Base-by-base conservation (phyloP, 78 protist species). In the Chrysochromulina tobinii region DNA sequence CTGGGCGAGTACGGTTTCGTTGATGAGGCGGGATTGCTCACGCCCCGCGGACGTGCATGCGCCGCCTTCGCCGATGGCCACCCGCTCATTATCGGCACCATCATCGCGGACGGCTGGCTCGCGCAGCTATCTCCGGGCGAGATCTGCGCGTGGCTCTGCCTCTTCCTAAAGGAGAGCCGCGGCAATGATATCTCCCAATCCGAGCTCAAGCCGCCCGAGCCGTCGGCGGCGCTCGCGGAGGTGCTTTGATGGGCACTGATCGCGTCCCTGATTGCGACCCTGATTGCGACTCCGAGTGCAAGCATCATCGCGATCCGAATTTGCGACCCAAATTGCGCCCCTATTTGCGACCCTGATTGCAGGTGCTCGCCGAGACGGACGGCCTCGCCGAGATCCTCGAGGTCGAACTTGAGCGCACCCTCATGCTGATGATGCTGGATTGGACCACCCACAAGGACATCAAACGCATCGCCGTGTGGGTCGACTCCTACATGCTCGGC, bases 31-130 rank as follows among this genome's bases (percentile, higher is more conserved):
- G n/a, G 5, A 50, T 3, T 0, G 1, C 79, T 61, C 38, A 58
- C 61, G 1, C 12, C 61, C 8, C 57, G 77, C 3, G 81, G 90
- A 5, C 73, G 73, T 20, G 84, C 91, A 48, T 88, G 85, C 68
- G 91, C 91, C 25, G 91, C 91, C 12, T 88, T 88, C 18, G 91
- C 85, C 1, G 91, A 88, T 85, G 91, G 91, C 1, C 84, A 88
- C 54, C 91, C 91, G 14, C 91, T 88, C 27, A 58, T 69, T 25
- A 14, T 88, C 27, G 91, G 91, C 50, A 88, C 91, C 27, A 77
- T 69, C 18, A 61, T 88, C 38, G 25, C 91, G 27, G 91, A 67
- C 27, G 91, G 87, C 15, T 54, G 87, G 69, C 84, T 88, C 54
- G 38, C 14, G 20, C 23, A 54, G 58, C 85, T 88, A 4, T 18